Base-by-base conservation (phyloP, 2,329 filamentous ascomycete species). In the Plectosphaerella plurivora region DNA sequence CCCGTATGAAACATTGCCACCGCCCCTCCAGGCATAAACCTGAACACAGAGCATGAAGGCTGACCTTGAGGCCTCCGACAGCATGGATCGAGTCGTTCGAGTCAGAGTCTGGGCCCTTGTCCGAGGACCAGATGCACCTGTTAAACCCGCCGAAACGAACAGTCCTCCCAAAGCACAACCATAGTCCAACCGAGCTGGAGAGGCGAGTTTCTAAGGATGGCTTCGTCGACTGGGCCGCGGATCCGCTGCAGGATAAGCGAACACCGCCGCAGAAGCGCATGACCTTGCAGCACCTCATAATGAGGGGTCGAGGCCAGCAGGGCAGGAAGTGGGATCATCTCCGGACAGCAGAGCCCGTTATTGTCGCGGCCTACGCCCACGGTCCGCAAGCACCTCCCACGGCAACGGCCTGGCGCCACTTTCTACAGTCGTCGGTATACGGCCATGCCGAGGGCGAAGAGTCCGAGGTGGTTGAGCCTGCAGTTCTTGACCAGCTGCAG, bases 311-410 rank as follows among this genome's bases (percentile, higher is more conserved):
- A 73, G 78, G 45, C 74, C 74, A 65, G 64, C 75, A 64, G 46
- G 79, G 79, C 3, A 73, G 79, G 54, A 76, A 76, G 67, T 84
- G 81, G 80, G 81, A 84, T 59, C 79, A 84, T 60, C 64, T 84
- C 49, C 77, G 81, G 50, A 77, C 78, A 3, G 73, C 77, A 35
- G 81, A 84, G 54, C 81, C 81, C 4, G 79, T 84, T 56, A 82
- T 84, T 56, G 77, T 83, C 47, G 70, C 79, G 22, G 71, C 72
- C 41, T 74, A 77, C 56, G 67, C 68, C 52, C 70, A 73, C 12
- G 63, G 70, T 5, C 63, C 69, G 36, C 63, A 68, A 47, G 69
- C 71, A 52, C 64, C 73, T 20, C 11, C 16, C 15, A 24, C 47
- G 15, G 48, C 48, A 9, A 28, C 55, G n/a, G 70, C 72, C 25